phyloP scores from a whole-genome alignment of 2,329 filamentous ascomycete genomes.

The Magnaporthiopsis incrustans region DNA sequence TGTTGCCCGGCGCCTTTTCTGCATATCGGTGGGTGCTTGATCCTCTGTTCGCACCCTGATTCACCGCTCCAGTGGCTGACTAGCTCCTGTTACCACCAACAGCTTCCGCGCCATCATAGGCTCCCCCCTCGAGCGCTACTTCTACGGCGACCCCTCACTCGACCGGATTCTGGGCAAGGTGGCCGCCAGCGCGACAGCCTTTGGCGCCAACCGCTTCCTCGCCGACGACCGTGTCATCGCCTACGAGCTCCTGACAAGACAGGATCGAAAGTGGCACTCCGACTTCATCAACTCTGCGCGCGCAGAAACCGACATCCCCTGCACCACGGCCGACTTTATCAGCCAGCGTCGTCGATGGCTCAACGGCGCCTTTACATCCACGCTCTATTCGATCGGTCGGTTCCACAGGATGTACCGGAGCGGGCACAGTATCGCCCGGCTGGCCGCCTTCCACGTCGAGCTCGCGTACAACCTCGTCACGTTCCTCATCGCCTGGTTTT shows the following conservation, averaged over 20 bases:
- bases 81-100: too few relatives aligned
- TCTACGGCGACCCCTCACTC: slow-evolving; percentile 97
- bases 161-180: slow-evolving; percentile 95
- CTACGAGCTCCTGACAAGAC: slow-evolving; percentile 97
- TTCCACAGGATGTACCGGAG: slow-evolving; percentile 98
- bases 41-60: too few relatives aligned
- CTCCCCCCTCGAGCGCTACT: slow-evolving; percentile 93
- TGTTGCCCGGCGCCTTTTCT: slow-evolving; percentile 97
- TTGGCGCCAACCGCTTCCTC: slow-evolving; percentile 55
- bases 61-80: too few relatives aligned
- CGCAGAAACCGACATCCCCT: slow-evolving; percentile 96
- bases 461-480: slow-evolving; percentile 90
- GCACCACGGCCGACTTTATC: slow-evolving; percentile 95
- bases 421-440: slow-evolving; percentile 93
- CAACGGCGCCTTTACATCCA: slow-evolving; percentile 97
- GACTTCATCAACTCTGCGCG: slow-evolving; percentile 98
- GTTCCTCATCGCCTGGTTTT: slow-evolving; percentile 87
- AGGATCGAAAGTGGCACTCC: slow-evolving; percentile 97
- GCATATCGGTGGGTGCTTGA: slow-evolving; percentile 63
- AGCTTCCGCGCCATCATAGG: slow-evolving; percentile 89
- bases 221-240: slow-evolving; percentile 99
- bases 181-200: slow-evolving; percentile 50
- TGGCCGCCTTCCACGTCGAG: slow-evolving; percentile 98
- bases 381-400: slow-evolving; percentile 95
- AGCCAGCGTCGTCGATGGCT: slow-evolving; percentile 96